Evolutionary conservation across 192 early-diverging fungal species (phyloP).

Genomic region (Gonapodya sp.): DNA sequence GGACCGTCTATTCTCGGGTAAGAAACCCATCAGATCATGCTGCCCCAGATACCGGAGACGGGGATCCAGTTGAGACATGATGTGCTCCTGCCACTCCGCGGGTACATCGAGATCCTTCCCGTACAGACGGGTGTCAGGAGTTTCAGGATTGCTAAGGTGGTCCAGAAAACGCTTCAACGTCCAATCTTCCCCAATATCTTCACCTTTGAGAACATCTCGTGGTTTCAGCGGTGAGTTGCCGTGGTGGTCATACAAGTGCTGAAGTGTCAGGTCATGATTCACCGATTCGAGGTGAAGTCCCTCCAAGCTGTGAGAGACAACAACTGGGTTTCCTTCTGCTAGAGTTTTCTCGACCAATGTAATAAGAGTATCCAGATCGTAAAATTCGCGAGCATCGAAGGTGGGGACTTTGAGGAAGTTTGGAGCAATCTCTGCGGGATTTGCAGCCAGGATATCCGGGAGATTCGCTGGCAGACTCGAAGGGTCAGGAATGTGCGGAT

Average conservation of each 20-base stretch:
- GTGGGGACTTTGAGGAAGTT: neutral
- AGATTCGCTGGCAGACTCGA: neutral
- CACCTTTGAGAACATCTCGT: neutral
- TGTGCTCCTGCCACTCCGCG: neutral
- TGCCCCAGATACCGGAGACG: neutral
- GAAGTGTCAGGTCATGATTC: neutral
- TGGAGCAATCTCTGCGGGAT: neutral
- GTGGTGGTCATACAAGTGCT: neutral
- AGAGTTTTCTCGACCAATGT: neutral
- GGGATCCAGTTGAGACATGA: neutral
- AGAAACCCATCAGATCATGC: neutral
- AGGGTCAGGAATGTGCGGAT: neutral
- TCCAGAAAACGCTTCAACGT: neutral
- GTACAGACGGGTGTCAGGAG: neutral
- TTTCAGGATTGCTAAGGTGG: neutral
- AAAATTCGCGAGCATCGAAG: neutral
- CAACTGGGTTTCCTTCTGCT: neutral
- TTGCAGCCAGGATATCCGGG: neutral
- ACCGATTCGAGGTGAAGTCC: neutral
- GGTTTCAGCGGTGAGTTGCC: neutral
- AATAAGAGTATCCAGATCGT: neutral
- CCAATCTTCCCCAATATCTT: neutral
- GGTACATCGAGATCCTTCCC: neutral
- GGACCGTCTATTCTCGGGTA: neutral
- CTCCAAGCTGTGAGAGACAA: neutral